Conservation (phyloP, 495 filamentous ascomycete genomes). For the Chaetomium tenue region DNA sequence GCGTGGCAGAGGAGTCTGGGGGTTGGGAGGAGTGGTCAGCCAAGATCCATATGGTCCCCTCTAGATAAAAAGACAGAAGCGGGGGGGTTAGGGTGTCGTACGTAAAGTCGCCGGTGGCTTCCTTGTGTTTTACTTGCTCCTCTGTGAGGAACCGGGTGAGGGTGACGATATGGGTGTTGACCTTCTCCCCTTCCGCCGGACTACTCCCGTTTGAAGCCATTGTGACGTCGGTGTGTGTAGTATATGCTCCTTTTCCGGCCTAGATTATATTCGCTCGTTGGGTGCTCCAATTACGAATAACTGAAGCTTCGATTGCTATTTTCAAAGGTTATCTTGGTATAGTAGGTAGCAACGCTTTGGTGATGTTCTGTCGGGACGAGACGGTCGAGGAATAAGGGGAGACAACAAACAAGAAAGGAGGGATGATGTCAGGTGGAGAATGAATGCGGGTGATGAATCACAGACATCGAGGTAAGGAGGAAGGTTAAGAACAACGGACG, state of each 20-base stretch:
- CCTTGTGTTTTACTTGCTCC: slow-evolving; percentile 87
- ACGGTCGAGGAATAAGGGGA: neutral
- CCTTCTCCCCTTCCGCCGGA: slow-evolving; percentile 57
- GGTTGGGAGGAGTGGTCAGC: neutral
- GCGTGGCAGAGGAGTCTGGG: slow-evolving; percentile 89
- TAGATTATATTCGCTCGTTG: neutral
- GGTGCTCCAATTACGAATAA: neutral
- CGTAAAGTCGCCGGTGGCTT: slow-evolving; percentile 98
- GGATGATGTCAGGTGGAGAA: slow-evolving; percentile 16
- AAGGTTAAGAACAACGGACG: slow-evolving; percentile 11
- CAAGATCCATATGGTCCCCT: neutral
- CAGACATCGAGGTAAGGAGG: neutral
- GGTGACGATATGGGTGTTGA: slow-evolving; percentile 95
- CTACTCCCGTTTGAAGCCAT: slow-evolving; percentile 40
- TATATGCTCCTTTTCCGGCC: neutral
- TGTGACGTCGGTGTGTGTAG: slow-evolving; percentile 11
- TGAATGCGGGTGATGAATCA: neutral
- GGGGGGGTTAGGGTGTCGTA: slow-evolving; percentile 43
- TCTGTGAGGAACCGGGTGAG: slow-evolving; percentile 94
- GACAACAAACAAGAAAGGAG: neutral
- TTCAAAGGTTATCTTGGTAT: too few relatives aligned
- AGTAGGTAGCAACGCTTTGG: neutral
- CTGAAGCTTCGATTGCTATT: neutral
- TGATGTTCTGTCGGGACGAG: slow-evolving; percentile 3
- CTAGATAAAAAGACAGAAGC: neutral